These are phyloP conservation scores for Melanomma pulvis-pyrius DNA, from an alignment of 495 filamentous ascomycete genomes.

Conservation along the genomic window DNA sequence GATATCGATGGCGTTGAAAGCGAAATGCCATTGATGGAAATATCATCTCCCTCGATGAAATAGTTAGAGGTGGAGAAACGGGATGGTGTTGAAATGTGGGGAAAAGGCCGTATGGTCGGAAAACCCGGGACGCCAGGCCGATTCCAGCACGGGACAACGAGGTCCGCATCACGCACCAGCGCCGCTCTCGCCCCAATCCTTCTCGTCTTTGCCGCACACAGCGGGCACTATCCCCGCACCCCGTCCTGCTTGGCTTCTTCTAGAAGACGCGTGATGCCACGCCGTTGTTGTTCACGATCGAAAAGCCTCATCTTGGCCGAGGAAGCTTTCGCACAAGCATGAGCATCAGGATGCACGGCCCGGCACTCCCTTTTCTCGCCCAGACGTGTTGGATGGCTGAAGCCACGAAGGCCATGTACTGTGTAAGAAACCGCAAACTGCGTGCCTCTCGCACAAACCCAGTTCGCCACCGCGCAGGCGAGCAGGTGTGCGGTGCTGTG, in stretches of 20 bases:
- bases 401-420: background rate
- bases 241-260: background rate
- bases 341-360: constrained; percentile 5
- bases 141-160: constrained; percentile 1
- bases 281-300: background rate
- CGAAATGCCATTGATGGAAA: background rate
- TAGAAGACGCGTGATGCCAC: constrained; percentile 8
- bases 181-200: background rate
- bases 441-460: background rate
- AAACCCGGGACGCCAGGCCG: constrained; percentile 9
- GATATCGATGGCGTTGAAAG: background rate
- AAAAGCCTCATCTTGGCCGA: background rate
- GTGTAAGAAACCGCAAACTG: background rate
- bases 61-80: background rate
- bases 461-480: background rate
- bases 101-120: background rate
- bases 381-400: background rate
- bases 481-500: constrained; percentile 6
- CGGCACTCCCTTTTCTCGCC: background rate
- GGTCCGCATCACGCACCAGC: background rate
- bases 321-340: background rate
- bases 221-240: constrained; percentile 27
- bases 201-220: background rate
- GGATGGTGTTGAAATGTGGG: background rate
- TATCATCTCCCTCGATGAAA: background rate